These are phyloP conservation scores for Chrysanthemum lavandulifolium DNA, from an alignment of 129 eudicot genomes.

Conservation along the genomic window DNA sequence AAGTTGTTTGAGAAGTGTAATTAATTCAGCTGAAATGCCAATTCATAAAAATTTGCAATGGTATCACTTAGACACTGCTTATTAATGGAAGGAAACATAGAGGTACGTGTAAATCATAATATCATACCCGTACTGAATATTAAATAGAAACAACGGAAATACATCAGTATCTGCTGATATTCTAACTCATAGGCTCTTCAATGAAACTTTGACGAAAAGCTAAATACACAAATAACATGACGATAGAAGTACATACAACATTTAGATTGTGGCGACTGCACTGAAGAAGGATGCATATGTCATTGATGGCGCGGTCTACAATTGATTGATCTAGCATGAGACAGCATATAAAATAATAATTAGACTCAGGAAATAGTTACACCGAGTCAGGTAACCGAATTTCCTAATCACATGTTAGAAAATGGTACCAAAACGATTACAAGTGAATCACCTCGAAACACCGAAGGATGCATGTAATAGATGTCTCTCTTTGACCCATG, in stretches of 20 bases:
- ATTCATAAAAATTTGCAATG: background rate
- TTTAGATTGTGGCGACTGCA: constrained; percentile 98
- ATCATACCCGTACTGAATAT: background rate
- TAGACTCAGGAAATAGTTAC: constrained; percentile 9
- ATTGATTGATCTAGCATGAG: constrained; percentile 68
- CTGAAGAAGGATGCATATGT: constrained; percentile 79
- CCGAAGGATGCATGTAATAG: constrained; percentile 88
- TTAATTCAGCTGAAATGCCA: background rate
- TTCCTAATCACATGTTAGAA: background rate
- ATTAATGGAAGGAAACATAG: background rate
- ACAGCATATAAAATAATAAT: background rate
- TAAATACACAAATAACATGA: constrained; percentile 5
- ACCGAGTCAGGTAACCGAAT: background rate
- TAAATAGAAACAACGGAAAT: constrained; percentile 3
- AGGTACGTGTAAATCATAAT: background rate
- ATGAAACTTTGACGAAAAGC: constrained; percentile 3
- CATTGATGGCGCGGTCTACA: constrained; percentile 92
- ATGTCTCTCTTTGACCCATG: constrained; percentile 97
- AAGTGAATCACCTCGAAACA: constrained; percentile 64
- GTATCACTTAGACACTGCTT: constrained; percentile 14
- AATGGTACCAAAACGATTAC: constrained; percentile 4
- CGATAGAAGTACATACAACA: constrained; percentile 52
- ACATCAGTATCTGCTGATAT: too few relatives aligned
- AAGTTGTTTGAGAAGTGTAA: background rate
- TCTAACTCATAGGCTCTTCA: background rate